Percentiles rank a stretch among this genome's conserved stretches.
Evolutionary conservation across 805 yeast genomes (phyloP).

Genomic region (Myxozyma lipomycoides): DNA sequence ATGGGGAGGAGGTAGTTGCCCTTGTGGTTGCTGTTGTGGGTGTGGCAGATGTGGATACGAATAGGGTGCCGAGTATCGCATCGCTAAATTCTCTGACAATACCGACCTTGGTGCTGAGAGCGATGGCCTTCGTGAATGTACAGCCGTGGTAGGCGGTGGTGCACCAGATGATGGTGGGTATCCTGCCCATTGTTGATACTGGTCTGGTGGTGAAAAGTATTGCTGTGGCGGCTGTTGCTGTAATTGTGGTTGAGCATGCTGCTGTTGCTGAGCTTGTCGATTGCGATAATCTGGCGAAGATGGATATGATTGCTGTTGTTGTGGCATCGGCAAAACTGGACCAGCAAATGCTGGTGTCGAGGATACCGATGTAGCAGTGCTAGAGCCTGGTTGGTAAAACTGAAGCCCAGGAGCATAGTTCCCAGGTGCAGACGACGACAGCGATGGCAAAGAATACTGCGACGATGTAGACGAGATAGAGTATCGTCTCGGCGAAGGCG

Average conservation of each 20-base stretch:
- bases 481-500: slow-evolving; percentile 6
- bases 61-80: background rate
- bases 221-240: background rate
- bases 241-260: background rate
- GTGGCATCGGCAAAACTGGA: background rate
- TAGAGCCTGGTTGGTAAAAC: background rate
- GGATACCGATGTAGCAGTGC: background rate
- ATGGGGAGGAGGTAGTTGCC: background rate
- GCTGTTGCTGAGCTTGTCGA: background rate
- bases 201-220: background rate
- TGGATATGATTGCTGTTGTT: background rate
- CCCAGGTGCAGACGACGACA: slow-evolving; percentile 18
- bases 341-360: background rate
- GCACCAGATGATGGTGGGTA: background rate
- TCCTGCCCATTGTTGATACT: background rate
- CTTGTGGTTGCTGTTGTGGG: slow-evolving; percentile 1
- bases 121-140: background rate
- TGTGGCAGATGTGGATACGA: slow-evolving; percentile 3
- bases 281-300: background rate
- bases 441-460: slow-evolving; percentile 24
- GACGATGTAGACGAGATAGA: slow-evolving; percentile 17
- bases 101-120: background rate
- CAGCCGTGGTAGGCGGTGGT: background rate
- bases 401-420: background rate
- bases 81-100: background rate